These are phyloP conservation scores for Psilocybe cyanescens DNA, from an alignment of 768 basidiomycete genomes.

Conservation along the genomic window DNA sequence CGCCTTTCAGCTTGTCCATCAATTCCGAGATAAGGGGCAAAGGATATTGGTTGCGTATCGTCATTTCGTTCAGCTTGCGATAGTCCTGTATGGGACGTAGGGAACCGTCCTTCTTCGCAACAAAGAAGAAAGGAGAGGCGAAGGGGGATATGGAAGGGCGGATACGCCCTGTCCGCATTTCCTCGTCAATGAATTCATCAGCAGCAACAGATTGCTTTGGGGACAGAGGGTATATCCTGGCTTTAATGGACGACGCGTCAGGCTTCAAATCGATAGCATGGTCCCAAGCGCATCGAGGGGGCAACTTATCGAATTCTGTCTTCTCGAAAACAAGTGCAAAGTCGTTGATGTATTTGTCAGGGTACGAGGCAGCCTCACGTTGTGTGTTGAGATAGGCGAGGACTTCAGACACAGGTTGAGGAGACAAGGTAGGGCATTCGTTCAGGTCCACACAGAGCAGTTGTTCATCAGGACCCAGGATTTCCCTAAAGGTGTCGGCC, in stretches of 20 bases:
- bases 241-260: not conserved
- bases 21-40: conserved; percentile 25
- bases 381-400: not conserved
- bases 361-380: not conserved
- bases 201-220: conserved; percentile 7
- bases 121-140: conserved; percentile 18
- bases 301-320: not conserved
- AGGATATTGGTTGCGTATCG: conserved; percentile 35
- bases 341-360: conserved; percentile 15
- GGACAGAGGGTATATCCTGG: not conserved
- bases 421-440: not conserved
- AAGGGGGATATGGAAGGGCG: conserved; percentile 11
- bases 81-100: too few relatives aligned
- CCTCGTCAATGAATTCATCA: conserved; percentile 27
- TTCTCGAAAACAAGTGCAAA: conserved; percentile 8
- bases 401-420: not conserved
- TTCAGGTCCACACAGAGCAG: not conserved
- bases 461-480: not conserved
- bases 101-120: conserved; percentile 2
- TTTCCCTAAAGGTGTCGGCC: not conserved
- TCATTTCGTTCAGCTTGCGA: conserved; percentile 32
- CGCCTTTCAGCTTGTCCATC: too few relatives aligned
- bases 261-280: conserved; percentile 15
- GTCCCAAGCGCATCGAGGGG: conserved; percentile 8
- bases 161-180: conserved; percentile 15